phyloP scores from a whole-genome alignment of 1,284 basidiomycete species.

The Neolentinus lepideus region DNA sequence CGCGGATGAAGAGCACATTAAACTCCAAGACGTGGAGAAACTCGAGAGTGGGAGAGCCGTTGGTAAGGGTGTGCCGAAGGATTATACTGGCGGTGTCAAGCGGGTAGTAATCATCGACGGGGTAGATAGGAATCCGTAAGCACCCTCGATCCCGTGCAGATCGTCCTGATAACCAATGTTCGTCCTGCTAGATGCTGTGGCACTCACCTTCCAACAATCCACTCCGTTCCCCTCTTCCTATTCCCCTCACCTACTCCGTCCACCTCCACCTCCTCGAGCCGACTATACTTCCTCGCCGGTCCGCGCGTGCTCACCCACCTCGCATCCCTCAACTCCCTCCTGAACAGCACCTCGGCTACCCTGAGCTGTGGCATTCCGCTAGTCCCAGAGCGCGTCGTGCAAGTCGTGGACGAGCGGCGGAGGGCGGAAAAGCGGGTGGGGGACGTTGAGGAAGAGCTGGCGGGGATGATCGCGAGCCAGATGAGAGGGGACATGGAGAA shows the following conservation, averaged over 20 bases:
- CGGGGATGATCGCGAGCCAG: constrained; percentile 43
- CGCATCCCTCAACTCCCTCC: constrained; percentile 42
- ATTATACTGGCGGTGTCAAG: constrained; percentile 76
- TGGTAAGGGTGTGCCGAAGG: constrained; percentile 54
- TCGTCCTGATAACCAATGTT: neutral
- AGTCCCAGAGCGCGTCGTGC: constrained; percentile 62
- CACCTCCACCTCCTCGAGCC: constrained; percentile 55
- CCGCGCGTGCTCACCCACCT: constrained; percentile 65
- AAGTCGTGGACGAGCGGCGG: constrained; percentile 61
- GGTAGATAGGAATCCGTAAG: constrained; percentile 49
- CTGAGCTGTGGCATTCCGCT: constrained; percentile 61
- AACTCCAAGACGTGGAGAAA: constrained; percentile 18
- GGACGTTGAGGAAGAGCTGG: constrained; percentile 64
- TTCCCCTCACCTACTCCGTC: constrained; percentile 58
- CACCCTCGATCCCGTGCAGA: neutral
- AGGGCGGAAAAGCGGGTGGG: constrained; percentile 55
- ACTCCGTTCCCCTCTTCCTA: constrained; percentile 67
- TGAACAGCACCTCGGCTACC: constrained; percentile 49
- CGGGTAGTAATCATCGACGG: constrained; percentile 77
- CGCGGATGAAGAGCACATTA: neutral
- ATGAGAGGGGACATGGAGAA: constrained; percentile 25
- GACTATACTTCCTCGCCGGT: constrained; percentile 78
- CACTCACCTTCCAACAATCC: constrained; percentile 71
- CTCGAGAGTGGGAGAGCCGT: constrained; percentile 38
- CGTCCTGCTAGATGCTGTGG: constrained; percentile 73